These are phyloP conservation scores for Pichia rugopelliculosa DNA, from an alignment of 805 yeast species.

Conservation along the genomic window DNA sequence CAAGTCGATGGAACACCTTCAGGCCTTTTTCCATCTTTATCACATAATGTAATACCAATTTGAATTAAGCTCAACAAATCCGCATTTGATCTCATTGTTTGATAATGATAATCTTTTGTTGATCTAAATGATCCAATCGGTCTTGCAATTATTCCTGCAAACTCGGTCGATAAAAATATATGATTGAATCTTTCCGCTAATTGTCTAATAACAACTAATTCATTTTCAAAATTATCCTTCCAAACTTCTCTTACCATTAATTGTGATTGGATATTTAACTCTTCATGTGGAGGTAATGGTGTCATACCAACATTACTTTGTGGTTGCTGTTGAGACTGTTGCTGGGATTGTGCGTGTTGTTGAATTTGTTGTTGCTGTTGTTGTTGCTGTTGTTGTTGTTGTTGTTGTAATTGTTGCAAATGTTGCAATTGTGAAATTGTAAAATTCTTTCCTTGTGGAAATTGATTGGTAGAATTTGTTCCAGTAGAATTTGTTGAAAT, in stretches of 20 bases:
- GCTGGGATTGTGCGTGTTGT: slow-evolving; percentile 10
- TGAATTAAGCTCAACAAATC: slow-evolving; percentile 84
- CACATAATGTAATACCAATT: slow-evolving; percentile 71
- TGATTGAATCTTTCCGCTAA: slow-evolving; percentile 49
- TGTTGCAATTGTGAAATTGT: slow-evolving; percentile 13
- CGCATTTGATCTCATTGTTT: slow-evolving; percentile 85
- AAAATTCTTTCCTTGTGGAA: slow-evolving; percentile 9
- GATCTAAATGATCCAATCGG: slow-evolving; percentile 92
- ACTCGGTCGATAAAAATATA: slow-evolving; percentile 78
- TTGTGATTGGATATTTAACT: slow-evolving; percentile 19
- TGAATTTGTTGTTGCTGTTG: slow-evolving; percentile 12
- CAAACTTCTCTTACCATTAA: slow-evolving; percentile 67
- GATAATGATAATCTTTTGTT: slow-evolving; percentile 90
- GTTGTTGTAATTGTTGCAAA: slow-evolving; percentile 15
- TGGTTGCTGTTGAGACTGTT: slow-evolving; percentile 14
- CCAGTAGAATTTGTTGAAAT: slow-evolving; percentile 19
- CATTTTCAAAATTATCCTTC: slow-evolving; percentile 60
- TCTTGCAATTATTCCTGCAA: slow-evolving; percentile 92
- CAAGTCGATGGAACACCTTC: slow-evolving; percentile 69
- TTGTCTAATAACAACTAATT: slow-evolving; percentile 54
- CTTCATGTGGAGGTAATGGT: not conserved
- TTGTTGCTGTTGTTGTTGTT: slow-evolving; percentile 16
- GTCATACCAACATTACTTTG: not conserved
- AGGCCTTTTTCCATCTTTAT: slow-evolving; percentile 61
- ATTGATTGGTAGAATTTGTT: slow-evolving; percentile 10